Percentiles rank a stretch among this genome's conserved stretches.
phyloP scores from a whole-genome alignment of 495 filamentous ascomycete species.

The Aspergillus bridgeri region DNA sequence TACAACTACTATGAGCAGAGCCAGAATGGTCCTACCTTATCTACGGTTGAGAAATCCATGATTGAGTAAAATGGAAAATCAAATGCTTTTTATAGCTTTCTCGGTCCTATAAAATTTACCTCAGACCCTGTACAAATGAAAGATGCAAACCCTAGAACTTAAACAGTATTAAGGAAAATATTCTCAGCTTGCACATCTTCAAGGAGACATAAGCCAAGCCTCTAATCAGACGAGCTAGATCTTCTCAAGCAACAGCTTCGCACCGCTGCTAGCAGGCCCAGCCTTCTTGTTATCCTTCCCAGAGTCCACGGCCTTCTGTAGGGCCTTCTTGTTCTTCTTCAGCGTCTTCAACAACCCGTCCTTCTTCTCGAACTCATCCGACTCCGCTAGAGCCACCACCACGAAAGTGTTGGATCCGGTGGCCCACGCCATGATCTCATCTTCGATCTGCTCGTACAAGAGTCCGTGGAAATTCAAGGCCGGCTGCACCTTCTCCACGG shows the following conservation, averaged over 20 bases:
- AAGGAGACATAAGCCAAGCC: slow-evolving; percentile 7
- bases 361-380: slow-evolving; percentile 67
- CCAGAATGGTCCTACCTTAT: no score
- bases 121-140: slow-evolving; percentile 16
- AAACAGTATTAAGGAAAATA: neutral
- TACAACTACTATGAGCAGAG: no score
- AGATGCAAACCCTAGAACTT: slow-evolving; percentile 3
- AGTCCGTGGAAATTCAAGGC: slow-evolving; percentile 74
- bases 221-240: slow-evolving; percentile 16
- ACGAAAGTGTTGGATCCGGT: slow-evolving; percentile 78
- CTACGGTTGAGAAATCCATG: neutral
- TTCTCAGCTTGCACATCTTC: neutral
- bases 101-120: slow-evolving; percentile 8
- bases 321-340: slow-evolving; percentile 51
- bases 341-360: slow-evolving; percentile 62
- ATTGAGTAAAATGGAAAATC: slow-evolving; percentile 5
- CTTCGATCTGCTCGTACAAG: slow-evolving; percentile 72
- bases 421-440: slow-evolving; percentile 80
- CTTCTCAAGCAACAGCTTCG: slow-evolving; percentile 45
- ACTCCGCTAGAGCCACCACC: slow-evolving; percentile 73
- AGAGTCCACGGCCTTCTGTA: slow-evolving; percentile 46
- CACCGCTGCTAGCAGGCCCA: slow-evolving; percentile 39
- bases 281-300: slow-evolving; percentile 37
- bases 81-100: slow-evolving; percentile 20
- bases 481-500: slow-evolving; percentile 66